phyloP scores from a whole-genome alignment of 257 asterid genomes.

The Scutellaria minor region DNA sequence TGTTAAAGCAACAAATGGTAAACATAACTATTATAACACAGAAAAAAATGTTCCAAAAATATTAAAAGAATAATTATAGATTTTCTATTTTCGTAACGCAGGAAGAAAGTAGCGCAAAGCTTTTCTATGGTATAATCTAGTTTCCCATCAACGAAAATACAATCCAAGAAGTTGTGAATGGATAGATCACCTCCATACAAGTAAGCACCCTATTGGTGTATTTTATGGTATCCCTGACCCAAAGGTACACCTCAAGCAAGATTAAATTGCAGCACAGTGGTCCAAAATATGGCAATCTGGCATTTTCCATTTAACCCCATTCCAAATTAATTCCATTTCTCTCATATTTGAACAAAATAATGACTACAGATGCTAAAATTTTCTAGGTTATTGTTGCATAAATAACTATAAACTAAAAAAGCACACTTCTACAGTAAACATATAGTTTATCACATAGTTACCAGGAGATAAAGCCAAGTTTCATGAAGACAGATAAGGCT shows the following conservation, averaged over 20 bases:
- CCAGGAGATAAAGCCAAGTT: not conserved
- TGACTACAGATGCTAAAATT: not conserved
- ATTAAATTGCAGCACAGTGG: not conserved
- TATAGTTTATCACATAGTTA: slow-evolving; percentile 8
- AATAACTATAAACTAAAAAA: not conserved
- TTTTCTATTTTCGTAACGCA: not conserved
- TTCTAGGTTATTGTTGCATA: not conserved
- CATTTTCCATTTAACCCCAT: not conserved
- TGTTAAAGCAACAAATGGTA: not conserved
- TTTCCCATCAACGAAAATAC: slow-evolving; percentile 22
- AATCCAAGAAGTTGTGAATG: slow-evolving; percentile 17
- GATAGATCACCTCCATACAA: not conserved
- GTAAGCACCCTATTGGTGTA: not conserved
- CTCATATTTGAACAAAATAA: not conserved
- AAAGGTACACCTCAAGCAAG: not conserved
- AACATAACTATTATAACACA: slow-evolving; percentile 4
- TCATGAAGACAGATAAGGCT: slow-evolving; percentile 4
- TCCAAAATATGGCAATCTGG: slow-evolving; percentile 4
- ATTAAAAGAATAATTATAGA: not conserved
- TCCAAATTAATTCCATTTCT: slow-evolving; percentile 3
- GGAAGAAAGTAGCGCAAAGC: not conserved
- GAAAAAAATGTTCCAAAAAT: slow-evolving; percentile 6
- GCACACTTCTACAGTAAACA: not conserved
- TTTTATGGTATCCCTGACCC: not conserved
- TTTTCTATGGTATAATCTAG: slow-evolving; percentile 20